These are phyloP conservation scores for Phaeolepiota aurea DNA, from an alignment of 768 basidiomycete genomes.

Conservation along the genomic window DNA sequence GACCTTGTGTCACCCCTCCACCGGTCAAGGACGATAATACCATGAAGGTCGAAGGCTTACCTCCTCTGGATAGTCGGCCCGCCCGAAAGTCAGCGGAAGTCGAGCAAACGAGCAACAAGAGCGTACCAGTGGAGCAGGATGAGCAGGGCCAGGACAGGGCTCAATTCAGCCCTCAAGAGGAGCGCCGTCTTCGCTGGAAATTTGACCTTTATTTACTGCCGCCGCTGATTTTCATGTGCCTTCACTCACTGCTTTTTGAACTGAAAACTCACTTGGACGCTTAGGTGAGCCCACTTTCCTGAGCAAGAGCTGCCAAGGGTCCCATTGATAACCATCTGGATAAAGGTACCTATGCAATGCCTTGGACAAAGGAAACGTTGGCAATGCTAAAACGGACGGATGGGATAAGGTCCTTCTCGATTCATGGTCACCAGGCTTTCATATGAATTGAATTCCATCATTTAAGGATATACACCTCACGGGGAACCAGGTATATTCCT, in stretches of 20 bases:
- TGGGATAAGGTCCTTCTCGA: constrained; percentile 42
- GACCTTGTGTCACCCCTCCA: no score
- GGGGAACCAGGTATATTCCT: constrained; percentile 30
- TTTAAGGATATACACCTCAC: constrained; percentile 34
- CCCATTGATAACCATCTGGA: background rate
- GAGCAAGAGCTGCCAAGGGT: no score
- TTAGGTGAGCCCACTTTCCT: no score
- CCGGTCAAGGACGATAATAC: no score
- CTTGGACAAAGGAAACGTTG: constrained; percentile 40
- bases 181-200: constrained; percentile 26
- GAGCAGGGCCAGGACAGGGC: no score
- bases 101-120: no score
- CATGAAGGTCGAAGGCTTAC: no score
- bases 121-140: no score
- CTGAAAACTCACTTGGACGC: background rate
- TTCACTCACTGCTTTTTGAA: background rate
- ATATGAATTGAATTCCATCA: no score
- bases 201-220: constrained; percentile 34
- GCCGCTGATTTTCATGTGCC: constrained; percentile 34
- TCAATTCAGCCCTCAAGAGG: constrained; percentile 15
- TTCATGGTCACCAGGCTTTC: no score
- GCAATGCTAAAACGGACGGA: constrained; percentile 43
- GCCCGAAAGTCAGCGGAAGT: no score
- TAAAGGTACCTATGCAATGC: constrained; percentile 41
- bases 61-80: no score